A percentile compares a stretch with the other conserved stretches of the same genome.
phyloP scores from a whole-genome alignment of 1,139 yeast genomes.

The Magnusiomyces ingens region DNA sequence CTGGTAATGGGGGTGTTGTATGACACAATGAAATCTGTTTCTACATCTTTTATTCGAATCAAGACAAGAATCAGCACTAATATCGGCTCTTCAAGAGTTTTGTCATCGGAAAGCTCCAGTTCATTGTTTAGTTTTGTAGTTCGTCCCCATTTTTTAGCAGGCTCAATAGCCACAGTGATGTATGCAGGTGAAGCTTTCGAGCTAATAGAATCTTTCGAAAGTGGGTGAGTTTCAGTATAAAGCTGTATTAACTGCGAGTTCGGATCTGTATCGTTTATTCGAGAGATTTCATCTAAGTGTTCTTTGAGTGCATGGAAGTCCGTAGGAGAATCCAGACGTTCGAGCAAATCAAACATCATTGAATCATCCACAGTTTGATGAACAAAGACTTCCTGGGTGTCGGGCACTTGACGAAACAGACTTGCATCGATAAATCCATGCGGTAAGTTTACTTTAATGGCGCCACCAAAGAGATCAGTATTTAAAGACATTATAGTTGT shows the following conservation, averaged over 20 bases:
- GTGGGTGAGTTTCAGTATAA: conserved; percentile 6
- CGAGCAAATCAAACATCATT: conserved; percentile 14
- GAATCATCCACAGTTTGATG: conserved; percentile 20
- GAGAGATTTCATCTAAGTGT: conserved; percentile 40
- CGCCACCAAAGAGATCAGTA: conserved; percentile 65
- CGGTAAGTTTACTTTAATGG: conserved; percentile 53
- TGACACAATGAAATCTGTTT: conserved; percentile 59
- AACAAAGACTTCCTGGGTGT: conserved; percentile 79
- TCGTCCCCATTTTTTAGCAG: conserved; percentile 45
- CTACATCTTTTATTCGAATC: conserved; percentile 40
- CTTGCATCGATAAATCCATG: conserved; percentile 62
- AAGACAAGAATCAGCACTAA: conserved; percentile 10
- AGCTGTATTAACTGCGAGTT: conserved; percentile 8
- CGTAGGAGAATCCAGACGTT: conserved; percentile 22
- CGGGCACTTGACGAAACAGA: conserved; percentile 69
- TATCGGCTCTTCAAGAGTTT: conserved; percentile 9
- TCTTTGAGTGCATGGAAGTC: conserved; percentile 33
- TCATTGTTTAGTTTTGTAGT: conserved; percentile 6
- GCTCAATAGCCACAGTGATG: conserved; percentile 33
- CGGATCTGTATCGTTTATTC: conserved; percentile 29
- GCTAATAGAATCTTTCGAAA: not conserved
- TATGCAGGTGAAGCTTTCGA: conserved; percentile 1
- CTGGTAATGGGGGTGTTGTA: conserved; percentile 46
- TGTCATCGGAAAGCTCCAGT: not conserved
- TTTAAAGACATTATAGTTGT: not conserved